A percentile compares a stretch with the other conserved stretches of the same genome.
These are phyloP conservation scores for Closterium sp. DNA, from an alignment of 139 green algal genomes.

Conservation along the genomic window DNA sequence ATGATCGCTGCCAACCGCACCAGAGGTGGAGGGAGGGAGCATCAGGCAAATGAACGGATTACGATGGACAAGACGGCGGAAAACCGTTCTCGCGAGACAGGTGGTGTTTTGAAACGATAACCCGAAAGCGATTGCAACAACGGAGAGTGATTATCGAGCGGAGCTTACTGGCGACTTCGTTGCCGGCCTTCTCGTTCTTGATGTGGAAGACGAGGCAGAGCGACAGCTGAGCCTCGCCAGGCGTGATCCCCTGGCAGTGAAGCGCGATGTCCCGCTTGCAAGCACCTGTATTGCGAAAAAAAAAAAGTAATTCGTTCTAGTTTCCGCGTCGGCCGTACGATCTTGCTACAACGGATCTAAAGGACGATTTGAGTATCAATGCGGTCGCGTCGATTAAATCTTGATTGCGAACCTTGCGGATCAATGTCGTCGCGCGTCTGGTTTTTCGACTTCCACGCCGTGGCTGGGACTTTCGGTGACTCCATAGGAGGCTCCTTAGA, in stretches of 20 bases:
- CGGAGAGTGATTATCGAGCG: no score
- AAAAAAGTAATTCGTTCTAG: no score
- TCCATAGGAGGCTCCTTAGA: not conserved
- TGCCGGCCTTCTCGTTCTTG: slow-evolving; percentile 13
- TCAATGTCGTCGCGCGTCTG: not conserved
- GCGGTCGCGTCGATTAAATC: not conserved
- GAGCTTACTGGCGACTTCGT: not conserved
- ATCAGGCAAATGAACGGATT: not conserved
- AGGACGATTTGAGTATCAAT: not conserved
- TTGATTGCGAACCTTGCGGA: not conserved
- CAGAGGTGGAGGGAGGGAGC: no score
- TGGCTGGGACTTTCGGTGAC: not conserved
- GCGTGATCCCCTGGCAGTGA: not conserved
- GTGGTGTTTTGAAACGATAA: no score
- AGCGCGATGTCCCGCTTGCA: not conserved
- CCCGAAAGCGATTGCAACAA: no score
- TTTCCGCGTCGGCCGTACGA: not conserved
- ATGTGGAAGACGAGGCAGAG: not conserved
- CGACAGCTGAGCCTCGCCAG: not conserved
- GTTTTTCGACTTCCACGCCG: not conserved
- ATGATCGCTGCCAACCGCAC: slow-evolving; percentile 37
- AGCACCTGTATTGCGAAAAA: not conserved
- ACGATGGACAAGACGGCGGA: not conserved
- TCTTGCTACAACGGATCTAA: not conserved
- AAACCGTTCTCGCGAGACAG: not conserved